These are phyloP conservation scores for Scleroderma bovista DNA, from an alignment of 768 basidiomycete genomes.

Conservation along the genomic window DNA sequence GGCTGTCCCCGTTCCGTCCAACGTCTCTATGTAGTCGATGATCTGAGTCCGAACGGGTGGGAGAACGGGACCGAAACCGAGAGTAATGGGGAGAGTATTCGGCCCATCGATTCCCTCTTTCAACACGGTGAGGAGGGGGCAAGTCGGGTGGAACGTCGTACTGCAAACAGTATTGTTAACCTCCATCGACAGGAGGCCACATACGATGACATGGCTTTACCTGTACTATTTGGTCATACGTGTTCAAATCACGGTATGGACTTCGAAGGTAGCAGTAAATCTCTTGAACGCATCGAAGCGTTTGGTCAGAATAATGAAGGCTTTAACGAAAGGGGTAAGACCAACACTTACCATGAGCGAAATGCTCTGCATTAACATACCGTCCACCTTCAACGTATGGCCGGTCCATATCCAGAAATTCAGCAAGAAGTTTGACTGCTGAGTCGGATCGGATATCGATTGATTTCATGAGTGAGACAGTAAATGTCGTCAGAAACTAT, in stretches of 20 bases:
- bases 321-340: not conserved
- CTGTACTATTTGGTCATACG: constrained; percentile 81
- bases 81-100: constrained; percentile 19
- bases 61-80: constrained; percentile 15
- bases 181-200: not conserved
- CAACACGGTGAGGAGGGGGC: constrained; percentile 28
- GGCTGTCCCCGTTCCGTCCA: not conserved
- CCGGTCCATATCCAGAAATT: constrained; percentile 79
- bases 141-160: constrained; percentile 51
- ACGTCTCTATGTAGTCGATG: not conserved
- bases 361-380: constrained; percentile 80
- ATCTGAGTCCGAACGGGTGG: not conserved
- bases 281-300: constrained; percentile 41
- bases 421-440: constrained; percentile 76
- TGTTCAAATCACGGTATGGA: constrained; percentile 77
- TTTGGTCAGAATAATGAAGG: not conserved
- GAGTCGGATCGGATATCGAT: constrained; percentile 90
- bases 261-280: constrained; percentile 86
- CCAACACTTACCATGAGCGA: constrained; percentile 70
- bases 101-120: constrained; percentile 26
- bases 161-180: constrained; percentile 30
- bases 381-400: constrained; percentile 52
- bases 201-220: constrained; percentile 31
- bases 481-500: constrained; percentile 87
- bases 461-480: constrained; percentile 84